Percentiles rank a stretch among this genome's conserved stretches.
phyloP scores from a whole-genome alignment of 164 flowering plant genomes.

The Vitis labrusca region DNA sequence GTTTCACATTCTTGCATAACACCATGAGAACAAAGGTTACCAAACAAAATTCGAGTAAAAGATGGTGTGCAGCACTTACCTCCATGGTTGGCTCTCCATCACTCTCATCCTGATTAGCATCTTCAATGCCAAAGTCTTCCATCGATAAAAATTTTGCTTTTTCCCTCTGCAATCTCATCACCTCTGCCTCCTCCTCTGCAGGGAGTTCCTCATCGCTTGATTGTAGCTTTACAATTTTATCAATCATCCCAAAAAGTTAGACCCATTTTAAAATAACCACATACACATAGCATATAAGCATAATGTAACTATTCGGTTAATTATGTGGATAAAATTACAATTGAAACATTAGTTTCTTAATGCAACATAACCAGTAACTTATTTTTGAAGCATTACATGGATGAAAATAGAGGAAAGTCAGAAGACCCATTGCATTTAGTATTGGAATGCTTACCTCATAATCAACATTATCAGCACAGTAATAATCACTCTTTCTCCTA shows the following conservation, averaged over 20 bases:
- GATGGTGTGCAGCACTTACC: slow-evolving; percentile 28
- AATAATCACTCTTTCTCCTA: slow-evolving; percentile 31
- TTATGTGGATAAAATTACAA: not conserved
- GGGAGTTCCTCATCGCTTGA: slow-evolving; percentile 75
- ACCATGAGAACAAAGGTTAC: not conserved
- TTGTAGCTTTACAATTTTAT: slow-evolving; percentile 34
- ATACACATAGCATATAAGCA: not conserved
- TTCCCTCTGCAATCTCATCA: slow-evolving; percentile 48
- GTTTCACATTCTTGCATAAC: not conserved
- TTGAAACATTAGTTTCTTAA: too few species aligned
- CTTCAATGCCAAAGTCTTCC: slow-evolving; percentile 75
- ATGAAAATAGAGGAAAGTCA: not conserved
- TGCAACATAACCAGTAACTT: not conserved
- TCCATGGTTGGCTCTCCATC: slow-evolving; percentile 58
- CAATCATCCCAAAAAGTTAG: slow-evolving; percentile 6
- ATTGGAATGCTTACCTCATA: slow-evolving; percentile 48
- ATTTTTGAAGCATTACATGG: not conserved
- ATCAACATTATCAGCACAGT: slow-evolving; percentile 60
- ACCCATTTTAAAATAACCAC: not conserved
- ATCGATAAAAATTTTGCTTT: slow-evolving; percentile 41
- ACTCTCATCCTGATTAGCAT: slow-evolving; percentile 48
- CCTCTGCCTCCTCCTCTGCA: slow-evolving; percentile 75
- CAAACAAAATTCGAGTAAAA: not conserved
- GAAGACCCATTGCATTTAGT: not conserved
- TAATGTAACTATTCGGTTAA: not conserved